Evolutionary conservation across 2,329 filamentous ascomycete genomes (phyloP).

Genomic region (Nemania serpens): DNA sequence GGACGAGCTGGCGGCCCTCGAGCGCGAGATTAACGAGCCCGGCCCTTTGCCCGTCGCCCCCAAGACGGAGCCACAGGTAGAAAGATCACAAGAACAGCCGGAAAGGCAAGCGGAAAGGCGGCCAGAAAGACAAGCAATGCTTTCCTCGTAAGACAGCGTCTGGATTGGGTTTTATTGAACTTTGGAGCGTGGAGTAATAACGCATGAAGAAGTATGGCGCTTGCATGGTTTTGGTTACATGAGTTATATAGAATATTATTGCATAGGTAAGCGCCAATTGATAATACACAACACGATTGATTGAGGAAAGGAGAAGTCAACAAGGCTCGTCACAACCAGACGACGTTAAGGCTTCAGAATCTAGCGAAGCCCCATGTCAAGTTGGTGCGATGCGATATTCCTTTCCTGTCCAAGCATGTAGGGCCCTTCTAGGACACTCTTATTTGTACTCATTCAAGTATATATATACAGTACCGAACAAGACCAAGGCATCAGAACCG

Average conservation of each 20-base stretch:
- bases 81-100: slow-evolving; percentile 20
- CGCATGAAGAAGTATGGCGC: slow-evolving; percentile 1
- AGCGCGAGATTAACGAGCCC: slow-evolving; percentile 57
- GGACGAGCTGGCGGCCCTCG: slow-evolving; percentile 85
- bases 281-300: slow-evolving; percentile 7
- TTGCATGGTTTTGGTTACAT: slow-evolving; percentile 13
- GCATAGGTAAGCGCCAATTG: slow-evolving; percentile 14
- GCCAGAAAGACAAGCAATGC: slow-evolving; percentile 47
- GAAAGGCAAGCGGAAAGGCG: slow-evolving; percentile 29
- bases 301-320: too few relatives aligned
- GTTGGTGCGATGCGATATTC: not conserved
- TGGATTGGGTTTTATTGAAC: slow-evolving; percentile 11
- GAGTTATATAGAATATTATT: slow-evolving; percentile 17
- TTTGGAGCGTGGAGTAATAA: slow-evolving; percentile 9
- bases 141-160: slow-evolving; percentile 40
- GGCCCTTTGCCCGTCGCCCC: slow-evolving; percentile 41
- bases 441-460: slow-evolving; percentile 1
- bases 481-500: slow-evolving; percentile 1
- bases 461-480: slow-evolving; percentile 20
- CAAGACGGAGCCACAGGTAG: slow-evolving; percentile 35
- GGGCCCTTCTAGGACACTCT: not conserved
- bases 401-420: not conserved
- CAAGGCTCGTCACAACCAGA: too few relatives aligned
- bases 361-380: not conserved
- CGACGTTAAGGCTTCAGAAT: not conserved